A percentile compares a stretch with the other conserved stretches of the same genome.
Conservation (phyloP, 1,284 basidiomycete genomes). For the Trichosporon inkin region DNA sequence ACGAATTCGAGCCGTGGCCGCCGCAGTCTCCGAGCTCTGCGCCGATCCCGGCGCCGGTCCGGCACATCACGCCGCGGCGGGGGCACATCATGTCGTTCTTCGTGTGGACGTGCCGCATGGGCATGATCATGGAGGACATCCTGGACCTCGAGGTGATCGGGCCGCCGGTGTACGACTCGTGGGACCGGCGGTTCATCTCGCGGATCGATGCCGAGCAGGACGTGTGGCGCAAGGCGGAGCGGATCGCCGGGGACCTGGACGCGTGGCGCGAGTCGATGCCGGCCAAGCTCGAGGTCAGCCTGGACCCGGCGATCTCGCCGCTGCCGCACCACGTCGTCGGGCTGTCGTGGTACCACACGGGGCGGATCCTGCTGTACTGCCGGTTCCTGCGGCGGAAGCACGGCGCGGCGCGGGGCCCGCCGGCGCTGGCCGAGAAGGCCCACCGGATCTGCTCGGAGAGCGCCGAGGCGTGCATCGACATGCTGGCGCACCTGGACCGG, state of each 20-base stretch:
- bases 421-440: conserved; percentile 20
- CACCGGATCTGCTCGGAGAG: conserved; percentile 38
- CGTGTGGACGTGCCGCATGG: conserved; percentile 41
- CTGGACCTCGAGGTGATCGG: conserved; percentile 38
- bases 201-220: conserved; percentile 11
- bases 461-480: conserved; percentile 35
- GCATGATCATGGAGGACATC: conserved; percentile 44
- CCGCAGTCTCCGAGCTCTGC: conserved; percentile 31
- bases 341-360: conserved; percentile 43
- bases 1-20: conserved; percentile 51
- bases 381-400: conserved; percentile 33
- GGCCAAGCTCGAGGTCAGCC: conserved; percentile 29
- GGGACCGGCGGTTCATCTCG: conserved; percentile 18
- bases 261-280: conserved; percentile 34
- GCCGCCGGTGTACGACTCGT: conserved; percentile 18
- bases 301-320: conserved; percentile 23
- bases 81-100: conserved; percentile 41
- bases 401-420: conserved; percentile 5
- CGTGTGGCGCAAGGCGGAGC: conserved; percentile 19
- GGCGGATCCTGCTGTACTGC: conserved; percentile 39
- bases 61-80: conserved; percentile 28
- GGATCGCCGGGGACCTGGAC: conserved; percentile 29
- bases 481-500: conserved; percentile 36
- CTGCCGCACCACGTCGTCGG: conserved; percentile 41
- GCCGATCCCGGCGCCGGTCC: conserved; percentile 23